phyloP scores from a whole-genome alignment of 179 eudicot genomes.

The Sideroxylon spinosum region DNA sequence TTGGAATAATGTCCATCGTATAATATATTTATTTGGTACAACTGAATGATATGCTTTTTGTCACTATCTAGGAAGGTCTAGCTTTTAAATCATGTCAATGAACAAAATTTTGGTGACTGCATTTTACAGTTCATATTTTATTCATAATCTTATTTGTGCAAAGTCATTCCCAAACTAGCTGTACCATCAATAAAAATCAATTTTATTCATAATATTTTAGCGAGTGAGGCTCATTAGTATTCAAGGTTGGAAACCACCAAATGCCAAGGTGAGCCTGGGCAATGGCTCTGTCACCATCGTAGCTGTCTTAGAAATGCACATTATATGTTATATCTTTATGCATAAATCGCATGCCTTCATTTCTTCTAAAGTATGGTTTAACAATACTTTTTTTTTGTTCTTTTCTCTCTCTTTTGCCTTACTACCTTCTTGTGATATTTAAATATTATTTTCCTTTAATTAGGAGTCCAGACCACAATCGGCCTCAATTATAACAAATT shows the following conservation, averaged over 20 bases:
- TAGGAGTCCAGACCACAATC: neutral
- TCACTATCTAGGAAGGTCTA: neutral
- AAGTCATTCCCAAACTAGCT: neutral
- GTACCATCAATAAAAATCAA: neutral
- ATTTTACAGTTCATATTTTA: neutral
- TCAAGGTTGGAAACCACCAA: neutral
- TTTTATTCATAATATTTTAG: neutral
- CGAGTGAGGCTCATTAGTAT: neutral
- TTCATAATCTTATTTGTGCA: neutral
- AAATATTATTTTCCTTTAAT: neutral
- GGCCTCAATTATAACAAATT: neutral
- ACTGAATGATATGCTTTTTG: neutral
- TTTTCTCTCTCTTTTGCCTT: neutral
- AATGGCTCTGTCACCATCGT: neutral
- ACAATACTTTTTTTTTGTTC: neutral
- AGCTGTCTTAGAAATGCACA: neutral
- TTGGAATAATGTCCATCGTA: neutral
- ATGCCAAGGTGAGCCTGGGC: conserved; percentile 1
- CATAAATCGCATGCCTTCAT: neutral
- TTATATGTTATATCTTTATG: neutral
- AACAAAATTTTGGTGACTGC: neutral
- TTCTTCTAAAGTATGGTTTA: neutral
- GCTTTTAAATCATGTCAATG: neutral
- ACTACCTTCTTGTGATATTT: neutral
- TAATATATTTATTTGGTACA: neutral